Evolutionary conservation across 805 yeast species (phyloP), one percentile per base, ranked within the genome.

Genomic region (Metschnikowia chrysomelidarum): DNA sequence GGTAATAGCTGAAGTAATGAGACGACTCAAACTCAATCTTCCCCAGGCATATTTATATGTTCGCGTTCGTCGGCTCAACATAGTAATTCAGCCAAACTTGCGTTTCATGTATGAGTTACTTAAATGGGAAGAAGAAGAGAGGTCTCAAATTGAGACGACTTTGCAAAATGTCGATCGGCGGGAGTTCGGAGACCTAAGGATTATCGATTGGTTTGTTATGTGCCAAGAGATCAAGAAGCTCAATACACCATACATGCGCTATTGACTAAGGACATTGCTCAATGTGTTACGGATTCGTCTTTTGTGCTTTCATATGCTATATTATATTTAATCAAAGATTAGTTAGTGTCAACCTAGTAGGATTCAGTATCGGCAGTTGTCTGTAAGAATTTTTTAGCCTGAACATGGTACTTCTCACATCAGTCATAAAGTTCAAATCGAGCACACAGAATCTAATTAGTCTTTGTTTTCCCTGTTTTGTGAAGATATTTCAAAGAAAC

Each of bases 1-100:
- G 8, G 91, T 94, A 49, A 91, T 91, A 47, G 96, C 96, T 1
- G 97, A 88, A 54, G 91, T 87, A 24, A 89, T 91, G 96, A 75
- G 77, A 47, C 62, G 95, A 25, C 60, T 84, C 34, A 62, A 75
- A 11, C 64, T 87, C 35, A 75, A 78, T 27, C 62, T 91, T 19
- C 80, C 93, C 2, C 67, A 80, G 20, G 96, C 98, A 0, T 91
- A 89, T 52, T 60, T 89, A 27, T 87, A 71, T 60, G 96, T 88
- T n/a, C 70, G 97, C 26, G 96, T 87, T 3, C 69, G 96, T 33
- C 68, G 98, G 34, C 71, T 91, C 51, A 91, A 91, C 57, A 89
- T 91, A 40, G 87, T 91, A 20, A 91, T 91, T 44, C 98, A 91
- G 59, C 98, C 98, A 10, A 91, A 88, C 56, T 66, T 91, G 55